Evolutionary conservation across 78 protist species (phyloP).

Genomic region (Planoprotostelium fungivorum): DNA sequence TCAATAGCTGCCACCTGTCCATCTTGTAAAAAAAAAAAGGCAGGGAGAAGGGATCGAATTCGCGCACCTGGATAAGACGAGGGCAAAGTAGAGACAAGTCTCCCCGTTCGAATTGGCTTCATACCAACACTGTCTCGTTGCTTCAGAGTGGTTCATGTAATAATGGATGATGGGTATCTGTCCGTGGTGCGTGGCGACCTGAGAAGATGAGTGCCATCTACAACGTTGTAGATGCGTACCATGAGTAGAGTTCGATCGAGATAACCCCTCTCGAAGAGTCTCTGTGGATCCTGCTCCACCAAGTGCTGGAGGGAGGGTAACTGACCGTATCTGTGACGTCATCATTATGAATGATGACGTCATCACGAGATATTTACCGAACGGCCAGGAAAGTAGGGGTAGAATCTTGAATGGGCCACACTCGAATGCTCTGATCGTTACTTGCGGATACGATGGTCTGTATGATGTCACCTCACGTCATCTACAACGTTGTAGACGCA

Average conservation of each 20-base stretch:
- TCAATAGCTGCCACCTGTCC: background rate
- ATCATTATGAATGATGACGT: too few relatives aligned
- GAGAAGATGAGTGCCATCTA: background rate
- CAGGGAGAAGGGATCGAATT: background rate
- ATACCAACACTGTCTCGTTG: background rate
- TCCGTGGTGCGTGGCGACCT: background rate
- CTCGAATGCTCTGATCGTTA: background rate
- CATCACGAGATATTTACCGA: too few relatives aligned
- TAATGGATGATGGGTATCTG: background rate
- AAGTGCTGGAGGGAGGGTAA: background rate
- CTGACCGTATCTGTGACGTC: background rate
- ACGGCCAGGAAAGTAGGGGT: background rate
- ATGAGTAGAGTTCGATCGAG: background rate
- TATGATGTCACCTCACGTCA: background rate
- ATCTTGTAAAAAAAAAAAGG: background rate
- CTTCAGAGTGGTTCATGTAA: background rate
- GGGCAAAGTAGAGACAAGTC: background rate
- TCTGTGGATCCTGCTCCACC: background rate
- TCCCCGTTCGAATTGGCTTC: background rate
- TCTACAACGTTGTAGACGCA: background rate
- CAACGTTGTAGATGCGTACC: background rate
- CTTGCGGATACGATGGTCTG: background rate
- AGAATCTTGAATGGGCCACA: background rate
- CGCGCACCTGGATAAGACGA: background rate
- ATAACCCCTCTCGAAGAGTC: background rate